Evolutionary conservation across 192 early-diverging fungal species (phyloP), one percentile per base, ranked within the genome.

Genomic region (Thamnidium elegans): DNA sequence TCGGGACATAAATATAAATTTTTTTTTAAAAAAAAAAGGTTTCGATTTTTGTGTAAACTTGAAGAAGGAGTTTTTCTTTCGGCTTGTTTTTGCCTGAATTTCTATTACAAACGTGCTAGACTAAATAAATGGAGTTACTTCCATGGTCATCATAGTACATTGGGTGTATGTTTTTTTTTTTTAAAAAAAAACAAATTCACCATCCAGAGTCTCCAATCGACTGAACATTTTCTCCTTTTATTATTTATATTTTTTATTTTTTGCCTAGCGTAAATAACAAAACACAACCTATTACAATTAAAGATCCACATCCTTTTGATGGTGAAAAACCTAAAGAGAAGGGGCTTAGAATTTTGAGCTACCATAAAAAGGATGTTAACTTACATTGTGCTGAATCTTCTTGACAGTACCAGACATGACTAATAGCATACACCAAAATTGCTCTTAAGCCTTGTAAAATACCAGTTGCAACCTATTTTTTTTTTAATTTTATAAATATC

Each of bases 371-470:
- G 30, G 21, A 20, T 34, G 10, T 6, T 1, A 23, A 56, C 71
- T 63, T 63, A 73, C 84, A 85, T 69, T 85, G 84, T 11, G 79
- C 77, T 17, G 58, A 56, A 48, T 82, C 81, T 34, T 72, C 62
- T 4, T 65, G 36, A 66, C 84, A 85, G 70, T 77, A 85, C 64
- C 80, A 74, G 4, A 71, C 70, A 58, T 85, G 81, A 66, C 81
- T 83, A 51, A 85, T 70, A 19, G 68, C 81, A 78, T 83, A 85
- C 7, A 85, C 79, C 30, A 85, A 52, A 26, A 85, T 77, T 0
- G 84, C 84, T 32, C 84, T 62, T 3, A 85, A 32, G 8, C 77
- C 77, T 63, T 85, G 79, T 60, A 85, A 59, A 67, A 85, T 79
- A 5, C 84, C 81, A 4, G 79, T 79, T 0, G 84, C 78, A 31